Base-by-base conservation (phyloP, 2,329 filamentous ascomycete species). In the Exophiala spinifera region DNA sequence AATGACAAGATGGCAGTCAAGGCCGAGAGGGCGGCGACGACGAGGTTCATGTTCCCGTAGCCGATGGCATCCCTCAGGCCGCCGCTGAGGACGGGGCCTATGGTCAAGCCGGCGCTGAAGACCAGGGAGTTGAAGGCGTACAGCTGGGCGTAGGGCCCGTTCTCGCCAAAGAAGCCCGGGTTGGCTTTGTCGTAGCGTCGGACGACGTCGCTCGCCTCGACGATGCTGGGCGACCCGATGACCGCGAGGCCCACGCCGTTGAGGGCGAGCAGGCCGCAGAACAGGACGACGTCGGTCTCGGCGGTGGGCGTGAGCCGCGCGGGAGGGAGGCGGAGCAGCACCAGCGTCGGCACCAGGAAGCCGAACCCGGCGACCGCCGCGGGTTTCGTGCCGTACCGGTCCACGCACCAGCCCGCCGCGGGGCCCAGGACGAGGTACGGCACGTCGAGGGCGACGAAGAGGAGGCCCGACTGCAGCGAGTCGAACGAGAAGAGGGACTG, bases 121-220 rank as follows among this genome's bases (percentile, higher is more conserved):
- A 82, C 75, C 74, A 86, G 78, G n/a, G 78, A 82, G 61, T 82
- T 84, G 55, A 87, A 70, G 2, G 80, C 83, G 65, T 86, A 87
- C 0, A 86, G 72, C 67, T 87, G 84, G 1, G 83, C 83, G 63
- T 85, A 85, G 0, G 83, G 83, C 3, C 80, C 79, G 3, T 78
- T 72, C 1, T 72, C 67, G 0, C 80, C 79, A 59, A 85, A 85
- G 47, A 81, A 71, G 0, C 74, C 75, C 1, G 72, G 72, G 52
- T 85, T 85, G 1, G 76, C 76, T 43, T 76, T 71, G 56, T 81
- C 75, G 61, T 81, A 84, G 39, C 73, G 75, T 57, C 81, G 76
- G 1, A 84, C 74, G 0, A 84, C 72, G 10, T 72, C 69, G 4
- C 79, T 79, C 1, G 79, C 74, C 65, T 85, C 82, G 15, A 85